Evolutionary conservation across 2,329 filamentous ascomycete genomes (phyloP).

Genomic region (Hypoxylon sp.): DNA sequence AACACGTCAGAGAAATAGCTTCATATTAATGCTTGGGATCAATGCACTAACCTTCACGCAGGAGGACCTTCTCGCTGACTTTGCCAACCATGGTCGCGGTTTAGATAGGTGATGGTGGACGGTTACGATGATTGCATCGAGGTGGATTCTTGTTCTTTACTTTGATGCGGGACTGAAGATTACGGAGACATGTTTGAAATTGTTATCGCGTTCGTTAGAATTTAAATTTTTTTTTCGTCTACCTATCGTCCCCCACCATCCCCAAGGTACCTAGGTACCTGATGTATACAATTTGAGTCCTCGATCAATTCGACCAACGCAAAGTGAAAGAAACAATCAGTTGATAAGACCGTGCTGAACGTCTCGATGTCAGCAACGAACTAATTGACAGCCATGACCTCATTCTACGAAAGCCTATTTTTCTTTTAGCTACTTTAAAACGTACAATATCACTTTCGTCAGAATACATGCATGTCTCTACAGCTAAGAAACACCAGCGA

Average conservation of each 20-base stretch:
- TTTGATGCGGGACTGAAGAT: constrained; percentile 18
- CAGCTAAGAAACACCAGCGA: background rate
- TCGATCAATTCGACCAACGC: background rate
- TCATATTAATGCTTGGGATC: constrained; percentile 11
- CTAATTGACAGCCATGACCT: no score
- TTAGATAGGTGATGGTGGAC: constrained; percentile 26
- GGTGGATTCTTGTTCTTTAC: constrained; percentile 14
- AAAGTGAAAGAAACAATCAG: no score
- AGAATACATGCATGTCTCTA: background rate
- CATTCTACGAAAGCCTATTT: no score
- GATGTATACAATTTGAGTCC: background rate
- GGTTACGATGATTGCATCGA: constrained; percentile 28
- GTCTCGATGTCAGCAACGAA: no score
- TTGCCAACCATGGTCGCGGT: constrained; percentile 70
- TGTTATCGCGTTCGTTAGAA: constrained; percentile 19
- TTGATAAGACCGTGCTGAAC: no score
- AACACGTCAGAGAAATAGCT: constrained; percentile 38
- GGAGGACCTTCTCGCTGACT: constrained; percentile 75
- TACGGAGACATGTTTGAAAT: constrained; percentile 31
- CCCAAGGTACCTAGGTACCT: background rate
- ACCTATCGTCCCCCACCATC: constrained; percentile 28
- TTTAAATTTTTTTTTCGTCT: constrained; percentile 28
- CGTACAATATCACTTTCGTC: no score
- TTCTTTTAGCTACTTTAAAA: no score
- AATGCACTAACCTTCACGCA: constrained; percentile 68